Conservation (phyloP, 1,284 basidiomycete species). For the Microbotryomycetes sp. region DNA sequence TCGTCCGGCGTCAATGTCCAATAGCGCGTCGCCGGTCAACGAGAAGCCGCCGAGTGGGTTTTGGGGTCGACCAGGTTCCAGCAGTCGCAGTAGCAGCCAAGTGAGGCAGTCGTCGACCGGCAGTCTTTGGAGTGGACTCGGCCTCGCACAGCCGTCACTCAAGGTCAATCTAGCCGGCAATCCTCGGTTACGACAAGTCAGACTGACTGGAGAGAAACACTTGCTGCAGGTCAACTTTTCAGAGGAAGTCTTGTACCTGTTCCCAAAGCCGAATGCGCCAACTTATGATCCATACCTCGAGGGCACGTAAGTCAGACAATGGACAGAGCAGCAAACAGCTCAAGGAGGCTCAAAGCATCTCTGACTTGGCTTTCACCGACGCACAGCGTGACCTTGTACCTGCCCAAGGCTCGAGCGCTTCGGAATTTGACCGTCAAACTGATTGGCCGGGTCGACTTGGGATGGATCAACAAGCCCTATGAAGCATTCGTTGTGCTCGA, state of each 20-base stretch:
- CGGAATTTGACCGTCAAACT: slow-evolving; percentile 17
- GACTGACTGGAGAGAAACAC: not conserved
- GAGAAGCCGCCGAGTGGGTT: not conserved
- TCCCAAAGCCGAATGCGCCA: slow-evolving; percentile 10
- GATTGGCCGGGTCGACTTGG: slow-evolving; percentile 22
- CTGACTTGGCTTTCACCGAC: not conserved
- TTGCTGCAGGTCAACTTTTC: slow-evolving; percentile 5
- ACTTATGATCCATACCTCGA: slow-evolving; percentile 20
- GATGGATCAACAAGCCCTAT: slow-evolving; percentile 24
- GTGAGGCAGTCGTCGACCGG: not conserved
- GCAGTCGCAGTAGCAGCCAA: not conserved
- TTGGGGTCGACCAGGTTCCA: not conserved
- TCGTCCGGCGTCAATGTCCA: not conserved
- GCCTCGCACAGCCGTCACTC: slow-evolving; percentile 18
- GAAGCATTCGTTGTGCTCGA: slow-evolving; percentile 23
- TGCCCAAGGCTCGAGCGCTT: slow-evolving; percentile 15
- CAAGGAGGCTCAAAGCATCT: not conserved
- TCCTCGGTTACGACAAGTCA: not conserved
- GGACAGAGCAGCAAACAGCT: slow-evolving; percentile 3
- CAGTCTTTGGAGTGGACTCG: not conserved
- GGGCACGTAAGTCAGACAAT: slow-evolving; percentile 15
- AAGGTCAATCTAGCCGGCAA: not conserved
- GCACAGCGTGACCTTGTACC: not conserved
- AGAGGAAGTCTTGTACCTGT: slow-evolving; percentile 26
- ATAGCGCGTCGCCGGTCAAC: not conserved